phyloP scores from a whole-genome alignment of 495 filamentous ascomycete species.

The Apodospora peruviana region DNA sequence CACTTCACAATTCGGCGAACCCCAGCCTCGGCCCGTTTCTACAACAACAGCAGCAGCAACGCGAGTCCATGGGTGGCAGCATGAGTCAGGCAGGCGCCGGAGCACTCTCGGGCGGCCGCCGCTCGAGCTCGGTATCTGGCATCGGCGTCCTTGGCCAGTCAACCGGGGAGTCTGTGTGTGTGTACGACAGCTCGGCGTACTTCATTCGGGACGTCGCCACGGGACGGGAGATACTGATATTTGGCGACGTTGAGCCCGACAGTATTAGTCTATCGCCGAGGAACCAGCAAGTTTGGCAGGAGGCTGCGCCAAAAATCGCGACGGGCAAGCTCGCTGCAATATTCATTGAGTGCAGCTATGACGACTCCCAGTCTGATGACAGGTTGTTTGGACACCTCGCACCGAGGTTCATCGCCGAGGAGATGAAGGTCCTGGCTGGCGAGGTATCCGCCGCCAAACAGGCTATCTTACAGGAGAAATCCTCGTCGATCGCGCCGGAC shows the following conservation, averaged over 20 bases:
- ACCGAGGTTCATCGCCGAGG: conserved; percentile 71
- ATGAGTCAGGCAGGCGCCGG: conserved; percentile 2
- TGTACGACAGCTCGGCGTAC: conserved; percentile 81
- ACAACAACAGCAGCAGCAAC: conserved; percentile 20
- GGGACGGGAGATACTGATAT: conserved; percentile 76
- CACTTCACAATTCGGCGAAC: conserved; percentile 16
- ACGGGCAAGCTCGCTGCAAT: conserved; percentile 65
- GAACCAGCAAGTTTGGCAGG: conserved; percentile 72
- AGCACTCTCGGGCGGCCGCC: conserved; percentile 1
- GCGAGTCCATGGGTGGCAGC: conserved; percentile 11
- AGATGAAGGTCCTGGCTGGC: conserved; percentile 65
- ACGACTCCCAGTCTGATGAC: conserved; percentile 65
- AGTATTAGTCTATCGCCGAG: conserved; percentile 74
- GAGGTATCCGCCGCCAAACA: conserved; percentile 47
- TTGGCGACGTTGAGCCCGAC: conserved; percentile 94
- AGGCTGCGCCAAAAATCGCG: conserved; percentile 77
- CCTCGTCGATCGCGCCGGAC: neutral
- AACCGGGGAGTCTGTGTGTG: conserved; percentile 44
- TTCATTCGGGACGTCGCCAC: conserved; percentile 73
- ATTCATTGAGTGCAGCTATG: conserved; percentile 94
- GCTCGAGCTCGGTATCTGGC: conserved; percentile 18
- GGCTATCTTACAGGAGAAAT: conserved; percentile 10
- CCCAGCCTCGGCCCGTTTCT: conserved; percentile 14
- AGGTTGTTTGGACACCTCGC: conserved; percentile 83
- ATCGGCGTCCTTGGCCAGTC: conserved; percentile 11